phyloP scores from a whole-genome alignment of 2,329 filamentous ascomycete species.

The Arachnomyces sp. region DNA sequence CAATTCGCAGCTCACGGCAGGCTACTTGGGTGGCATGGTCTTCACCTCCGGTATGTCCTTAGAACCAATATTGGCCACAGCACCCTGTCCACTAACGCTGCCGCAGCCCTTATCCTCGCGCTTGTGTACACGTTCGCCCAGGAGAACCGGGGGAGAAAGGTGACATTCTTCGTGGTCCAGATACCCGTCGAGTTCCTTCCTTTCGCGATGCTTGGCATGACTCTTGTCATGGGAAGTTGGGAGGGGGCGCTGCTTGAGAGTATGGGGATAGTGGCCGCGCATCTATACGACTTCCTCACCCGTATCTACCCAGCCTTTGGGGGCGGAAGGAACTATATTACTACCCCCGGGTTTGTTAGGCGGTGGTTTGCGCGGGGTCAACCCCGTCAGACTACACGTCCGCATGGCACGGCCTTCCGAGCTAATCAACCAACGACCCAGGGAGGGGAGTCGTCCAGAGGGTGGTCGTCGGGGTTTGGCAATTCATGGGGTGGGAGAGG shows the following conservation, averaged over 20 bases:
- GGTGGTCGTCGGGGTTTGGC: constrained; percentile 26
- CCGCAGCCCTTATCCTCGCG: constrained; percentile 63
- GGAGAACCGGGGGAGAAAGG: constrained; percentile 69
- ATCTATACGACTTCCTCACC: constrained; percentile 83
- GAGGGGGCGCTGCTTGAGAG: constrained; percentile 53
- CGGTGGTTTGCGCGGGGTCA: constrained; percentile 46
- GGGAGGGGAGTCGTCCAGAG: constrained; percentile 12
- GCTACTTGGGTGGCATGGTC: constrained; percentile 24
- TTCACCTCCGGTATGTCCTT: constrained; percentile 31
- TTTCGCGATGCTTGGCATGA: constrained; percentile 66
- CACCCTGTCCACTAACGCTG: constrained; percentile 21
- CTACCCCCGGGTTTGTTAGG: constrained; percentile 64
- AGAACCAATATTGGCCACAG: constrained; percentile 4
- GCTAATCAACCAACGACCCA: constrained; percentile 20
- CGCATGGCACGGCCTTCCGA: constrained; percentile 56
- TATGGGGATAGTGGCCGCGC: constrained; percentile 77
- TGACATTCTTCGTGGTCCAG: constrained; percentile 71
- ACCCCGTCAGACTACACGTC: constrained; percentile 40
- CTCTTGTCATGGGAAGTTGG: constrained; percentile 59
- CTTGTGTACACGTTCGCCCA: constrained; percentile 78
- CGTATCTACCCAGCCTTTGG: constrained; percentile 84
- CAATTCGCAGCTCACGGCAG: constrained; percentile 33
- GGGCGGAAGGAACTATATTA: constrained; percentile 66
- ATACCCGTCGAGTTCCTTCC: constrained; percentile 78
- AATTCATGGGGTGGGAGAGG: constrained; percentile 32